Evolutionary conservation across 1,284 basidiomycete genomes (phyloP).

Genomic region (Rhodotorula sp.): DNA sequence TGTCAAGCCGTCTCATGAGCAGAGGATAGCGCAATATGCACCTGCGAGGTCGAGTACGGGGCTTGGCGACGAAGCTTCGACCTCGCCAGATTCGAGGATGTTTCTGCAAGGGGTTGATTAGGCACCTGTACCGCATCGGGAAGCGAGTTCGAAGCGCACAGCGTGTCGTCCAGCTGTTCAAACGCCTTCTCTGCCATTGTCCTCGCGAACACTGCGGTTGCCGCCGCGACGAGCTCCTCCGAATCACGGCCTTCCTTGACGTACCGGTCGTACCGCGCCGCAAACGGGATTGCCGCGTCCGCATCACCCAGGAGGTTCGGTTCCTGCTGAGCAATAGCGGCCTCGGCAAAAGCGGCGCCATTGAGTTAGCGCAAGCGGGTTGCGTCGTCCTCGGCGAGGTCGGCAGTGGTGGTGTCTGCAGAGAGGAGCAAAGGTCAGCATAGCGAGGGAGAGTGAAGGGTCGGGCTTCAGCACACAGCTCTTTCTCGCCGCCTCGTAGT

Average conservation of each 20-base stretch:
- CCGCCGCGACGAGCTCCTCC: slow-evolving; percentile 12
- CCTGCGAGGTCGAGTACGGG: slow-evolving; percentile 22
- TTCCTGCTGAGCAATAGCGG: background rate
- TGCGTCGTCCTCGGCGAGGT: slow-evolving; percentile 13
- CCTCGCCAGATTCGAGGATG: slow-evolving; percentile 8
- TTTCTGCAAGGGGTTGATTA: background rate
- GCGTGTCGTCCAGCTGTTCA: slow-evolving; percentile 10
- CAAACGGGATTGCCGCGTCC: slow-evolving; percentile 10
- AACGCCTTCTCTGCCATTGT: slow-evolving; percentile 8
- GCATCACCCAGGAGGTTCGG: background rate
- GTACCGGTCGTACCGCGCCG: slow-evolving; percentile 7
- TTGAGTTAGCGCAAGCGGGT: background rate
- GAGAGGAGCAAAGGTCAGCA: background rate
- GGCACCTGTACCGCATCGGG: background rate
- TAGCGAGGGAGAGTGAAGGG: background rate
- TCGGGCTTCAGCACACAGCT: background rate
- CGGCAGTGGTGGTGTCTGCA: background rate
- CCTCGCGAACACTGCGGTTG: slow-evolving; percentile 17
- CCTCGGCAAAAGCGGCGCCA: background rate
- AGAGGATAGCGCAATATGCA: background rate
- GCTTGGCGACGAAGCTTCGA: slow-evolving; percentile 5
- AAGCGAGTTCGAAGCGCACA: slow-evolving; percentile 1
- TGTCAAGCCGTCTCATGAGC: background rate
- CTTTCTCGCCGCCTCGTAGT: no score
- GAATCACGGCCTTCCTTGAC: background rate